Percentiles rank a stretch among this genome's conserved stretches.
Evolutionary conservation across 169 alveolate genomes (phyloP).

Genomic region (Cryptosporidium bovis): DNA sequence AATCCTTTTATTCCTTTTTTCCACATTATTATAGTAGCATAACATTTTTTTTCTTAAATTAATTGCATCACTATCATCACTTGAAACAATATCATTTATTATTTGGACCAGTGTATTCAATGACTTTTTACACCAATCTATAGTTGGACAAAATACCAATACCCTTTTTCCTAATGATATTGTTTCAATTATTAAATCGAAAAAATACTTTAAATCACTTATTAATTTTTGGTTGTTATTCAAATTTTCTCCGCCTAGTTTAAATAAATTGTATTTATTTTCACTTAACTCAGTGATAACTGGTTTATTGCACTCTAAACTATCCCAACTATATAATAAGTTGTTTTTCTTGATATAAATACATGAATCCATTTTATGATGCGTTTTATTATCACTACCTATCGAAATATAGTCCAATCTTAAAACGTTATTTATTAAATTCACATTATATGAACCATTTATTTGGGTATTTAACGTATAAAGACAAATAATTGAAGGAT

Average conservation of each 20-base stretch:
- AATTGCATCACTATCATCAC: not conserved
- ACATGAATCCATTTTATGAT: not conserved
- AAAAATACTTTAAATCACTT: constrained; percentile 34
- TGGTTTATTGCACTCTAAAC: not conserved
- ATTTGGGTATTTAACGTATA: constrained; percentile 23
- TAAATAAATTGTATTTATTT: not conserved
- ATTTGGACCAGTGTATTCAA: not conserved
- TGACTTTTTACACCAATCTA: constrained; percentile 68
- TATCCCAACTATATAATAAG: constrained; percentile 12
- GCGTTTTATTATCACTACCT: not conserved
- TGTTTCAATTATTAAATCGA: constrained; percentile 43
- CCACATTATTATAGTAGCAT: not conserved
- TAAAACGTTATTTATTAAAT: not conserved
- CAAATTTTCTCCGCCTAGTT: not conserved
- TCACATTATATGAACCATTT: not conserved
- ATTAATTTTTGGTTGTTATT: not conserved
- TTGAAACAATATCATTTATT: not conserved
- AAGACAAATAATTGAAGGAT: constrained; percentile 9
- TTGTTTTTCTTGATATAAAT: constrained; percentile 33
- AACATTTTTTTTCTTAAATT: not conserved
- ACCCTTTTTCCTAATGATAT: constrained; percentile 13
- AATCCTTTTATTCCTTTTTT: not conserved
- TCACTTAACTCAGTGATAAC: constrained; percentile 2
- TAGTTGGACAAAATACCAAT: constrained; percentile 56
- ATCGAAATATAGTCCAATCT: not conserved